These are phyloP conservation scores for Stagonosporopsis cucurbitacearum DNA, from an alignment of 2,329 filamentous ascomycete species.

Conservation along the genomic window DNA sequence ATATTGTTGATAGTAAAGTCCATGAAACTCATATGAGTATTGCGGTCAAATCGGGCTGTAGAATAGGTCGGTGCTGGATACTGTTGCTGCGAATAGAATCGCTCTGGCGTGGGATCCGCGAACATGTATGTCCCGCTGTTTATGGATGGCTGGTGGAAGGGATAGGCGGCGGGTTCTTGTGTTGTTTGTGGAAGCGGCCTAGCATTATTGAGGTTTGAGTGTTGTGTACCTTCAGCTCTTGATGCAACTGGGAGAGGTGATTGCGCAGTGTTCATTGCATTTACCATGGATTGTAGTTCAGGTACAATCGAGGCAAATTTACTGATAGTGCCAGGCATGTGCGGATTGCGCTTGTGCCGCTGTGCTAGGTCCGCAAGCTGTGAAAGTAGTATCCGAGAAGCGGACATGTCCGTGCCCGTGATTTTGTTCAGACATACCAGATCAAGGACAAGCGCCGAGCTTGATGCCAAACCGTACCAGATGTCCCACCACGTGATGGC, in stretches of 20 bases:
- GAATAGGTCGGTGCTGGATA: slow-evolving; percentile 25
- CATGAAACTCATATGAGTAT: slow-evolving; percentile 45
- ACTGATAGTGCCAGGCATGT: slow-evolving; percentile 49
- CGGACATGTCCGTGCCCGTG: slow-evolving; percentile 26
- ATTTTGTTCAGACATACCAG: slow-evolving; percentile 41
- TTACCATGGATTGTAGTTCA: slow-evolving; percentile 46
- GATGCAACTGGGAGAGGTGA: slow-evolving; percentile 9
- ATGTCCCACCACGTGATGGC: slow-evolving; percentile 52
- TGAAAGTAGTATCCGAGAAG: slow-evolving; percentile 42
- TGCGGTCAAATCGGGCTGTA: slow-evolving; percentile 33
- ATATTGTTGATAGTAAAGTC: slow-evolving; percentile 46
- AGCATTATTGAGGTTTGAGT: slow-evolving; percentile 7
- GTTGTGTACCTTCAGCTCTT: slow-evolving; percentile 8
- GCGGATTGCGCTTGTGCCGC: slow-evolving; percentile 40
- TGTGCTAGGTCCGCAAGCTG: slow-evolving; percentile 46
- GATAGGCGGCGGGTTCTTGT: slow-evolving; percentile 23
- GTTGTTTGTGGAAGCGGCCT: slow-evolving; percentile 20
- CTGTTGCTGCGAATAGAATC: slow-evolving; percentile 32
- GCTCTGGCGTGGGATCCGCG: slow-evolving; percentile 31
- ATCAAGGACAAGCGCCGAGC: slow-evolving; percentile 49
- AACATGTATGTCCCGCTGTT: slow-evolving; percentile 42
- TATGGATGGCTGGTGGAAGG: slow-evolving; percentile 31
- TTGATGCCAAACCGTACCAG: slow-evolving; percentile 50
- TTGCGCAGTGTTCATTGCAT: slow-evolving; percentile 27
- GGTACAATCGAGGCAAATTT: slow-evolving; percentile 48